phyloP scores from a whole-genome alignment of 208 protist genomes.

The Leishmania lainsoni region DNA sequence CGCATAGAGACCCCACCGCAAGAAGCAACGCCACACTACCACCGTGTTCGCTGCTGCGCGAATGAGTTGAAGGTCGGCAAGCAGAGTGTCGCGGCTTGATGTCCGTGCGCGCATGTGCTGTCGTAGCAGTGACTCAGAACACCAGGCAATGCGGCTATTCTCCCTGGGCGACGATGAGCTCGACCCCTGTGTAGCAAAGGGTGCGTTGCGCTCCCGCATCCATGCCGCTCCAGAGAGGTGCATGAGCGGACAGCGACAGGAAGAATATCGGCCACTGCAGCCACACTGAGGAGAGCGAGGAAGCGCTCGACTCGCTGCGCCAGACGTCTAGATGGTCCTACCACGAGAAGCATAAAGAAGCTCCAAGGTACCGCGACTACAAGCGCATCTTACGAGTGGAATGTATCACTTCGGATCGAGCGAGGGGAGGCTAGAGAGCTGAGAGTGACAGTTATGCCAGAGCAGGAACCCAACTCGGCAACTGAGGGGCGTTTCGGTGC shows the following conservation, averaged over 20 bases:
- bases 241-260: neutral
- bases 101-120: neutral
- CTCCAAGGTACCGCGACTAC: neutral
- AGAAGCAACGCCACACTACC: slow-evolving; percentile 10
- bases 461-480: too few species aligned
- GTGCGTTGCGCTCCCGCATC: slow-evolving; percentile 3
- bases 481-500: neutral
- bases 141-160: neutral
- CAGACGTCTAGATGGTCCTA: neutral
- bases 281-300: neutral
- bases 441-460: neutral
- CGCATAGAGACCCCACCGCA: slow-evolving; percentile 26
- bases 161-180: neutral
- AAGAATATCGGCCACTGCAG: neutral
- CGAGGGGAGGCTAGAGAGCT: neutral
- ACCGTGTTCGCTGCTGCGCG: slow-evolving; percentile 13
- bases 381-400: neutral
- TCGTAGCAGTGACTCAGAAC: neutral
- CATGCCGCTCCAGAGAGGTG: slow-evolving; percentile 11
- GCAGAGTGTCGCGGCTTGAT: neutral
- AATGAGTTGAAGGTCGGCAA: slow-evolving; percentile 23
- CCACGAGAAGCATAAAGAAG: neutral
- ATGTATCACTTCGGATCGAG: neutral
- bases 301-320: neutral
- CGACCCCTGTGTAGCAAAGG: neutral